Conservation (phyloP, 129 eudicot genomes). For the Smallanthus sonchifolius region DNA sequence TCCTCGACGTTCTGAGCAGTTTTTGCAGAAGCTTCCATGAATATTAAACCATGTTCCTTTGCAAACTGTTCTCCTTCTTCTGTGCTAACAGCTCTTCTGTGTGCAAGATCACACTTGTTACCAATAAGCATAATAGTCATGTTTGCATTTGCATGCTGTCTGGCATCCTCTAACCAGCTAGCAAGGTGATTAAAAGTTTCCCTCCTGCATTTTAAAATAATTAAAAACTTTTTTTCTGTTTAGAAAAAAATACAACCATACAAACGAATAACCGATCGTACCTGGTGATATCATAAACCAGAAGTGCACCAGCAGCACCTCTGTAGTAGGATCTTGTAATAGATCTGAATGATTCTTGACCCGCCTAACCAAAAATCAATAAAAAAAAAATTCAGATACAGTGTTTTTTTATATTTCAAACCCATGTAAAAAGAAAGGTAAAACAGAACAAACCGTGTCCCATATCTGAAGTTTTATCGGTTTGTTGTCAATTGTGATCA, state of each 20-base stretch:
- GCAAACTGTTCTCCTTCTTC: slow-evolving; percentile 98
- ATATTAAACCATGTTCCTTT: slow-evolving; percentile 79
- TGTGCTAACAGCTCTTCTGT: slow-evolving; percentile 87
- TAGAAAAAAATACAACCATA: background rate
- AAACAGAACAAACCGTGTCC: slow-evolving; percentile 36
- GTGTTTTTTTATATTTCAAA: background rate
- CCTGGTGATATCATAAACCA: slow-evolving; percentile 86
- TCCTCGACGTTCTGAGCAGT: slow-evolving; percentile 94
- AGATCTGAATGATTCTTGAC: slow-evolving; percentile 95
- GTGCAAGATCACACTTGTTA: slow-evolving; percentile 79
- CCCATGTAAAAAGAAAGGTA: background rate
- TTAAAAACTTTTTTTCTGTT: background rate
- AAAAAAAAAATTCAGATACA: background rate
- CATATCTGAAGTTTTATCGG: slow-evolving; percentile 84
- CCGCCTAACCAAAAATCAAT: slow-evolving; percentile 48
- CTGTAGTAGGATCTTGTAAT: slow-evolving; percentile 90
- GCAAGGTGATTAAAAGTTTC: slow-evolving; percentile 94
- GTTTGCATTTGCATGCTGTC: slow-evolving; percentile 86
- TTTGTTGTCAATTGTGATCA: slow-evolving; percentile 83
- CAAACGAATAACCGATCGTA: background rate
- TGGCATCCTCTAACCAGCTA: slow-evolving; percentile 95
- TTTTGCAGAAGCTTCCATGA: slow-evolving; percentile 92
- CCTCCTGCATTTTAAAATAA: slow-evolving; percentile 47
- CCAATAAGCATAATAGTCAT: slow-evolving; percentile 96
- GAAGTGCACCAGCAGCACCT: slow-evolving; percentile 98